Conservation (phyloP, 805 yeast species). For the Zygosaccharomyces siamensis region DNA sequence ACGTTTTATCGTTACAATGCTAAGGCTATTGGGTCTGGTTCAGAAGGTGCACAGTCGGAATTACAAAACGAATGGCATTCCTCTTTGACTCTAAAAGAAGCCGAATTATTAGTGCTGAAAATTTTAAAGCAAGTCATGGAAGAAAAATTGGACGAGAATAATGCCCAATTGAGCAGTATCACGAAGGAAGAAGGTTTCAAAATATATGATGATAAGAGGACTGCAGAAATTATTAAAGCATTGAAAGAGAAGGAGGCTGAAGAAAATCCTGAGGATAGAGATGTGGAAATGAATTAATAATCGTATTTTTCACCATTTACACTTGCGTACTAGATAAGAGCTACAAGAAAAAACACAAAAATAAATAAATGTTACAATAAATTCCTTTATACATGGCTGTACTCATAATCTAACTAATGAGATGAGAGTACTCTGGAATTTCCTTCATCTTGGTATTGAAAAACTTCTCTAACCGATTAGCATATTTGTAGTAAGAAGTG, state of each 20-base stretch:
- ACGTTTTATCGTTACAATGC: slow-evolving; percentile 97
- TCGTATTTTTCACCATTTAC: slow-evolving; percentile 4
- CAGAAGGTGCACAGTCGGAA: slow-evolving; percentile 98
- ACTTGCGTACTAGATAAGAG: slow-evolving; percentile 6
- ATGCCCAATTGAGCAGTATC: slow-evolving; percentile 92
- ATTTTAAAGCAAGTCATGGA: slow-evolving; percentile 98
- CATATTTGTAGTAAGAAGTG: slow-evolving; percentile 93
- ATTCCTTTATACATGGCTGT: neutral
- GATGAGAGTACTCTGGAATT: slow-evolving; percentile 84
- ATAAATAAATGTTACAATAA: neutral
- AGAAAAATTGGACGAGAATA: slow-evolving; percentile 90
- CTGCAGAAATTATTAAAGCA: slow-evolving; percentile 72
- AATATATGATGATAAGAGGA: slow-evolving; percentile 76
- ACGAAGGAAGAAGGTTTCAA: slow-evolving; percentile 82
- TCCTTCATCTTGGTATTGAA: slow-evolving; percentile 78
- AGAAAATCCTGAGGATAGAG: slow-evolving; percentile 35
- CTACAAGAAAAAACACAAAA: no score
- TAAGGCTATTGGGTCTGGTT: slow-evolving; percentile 97
- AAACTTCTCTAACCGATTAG: slow-evolving; percentile 88
- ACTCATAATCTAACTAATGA: slow-evolving; percentile 58
- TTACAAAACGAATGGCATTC: slow-evolving; percentile 94
- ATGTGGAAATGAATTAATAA: slow-evolving; percentile 32
- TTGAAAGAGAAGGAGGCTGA: slow-evolving; percentile 67
- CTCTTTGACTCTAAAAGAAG: slow-evolving; percentile 85
- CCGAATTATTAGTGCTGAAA: slow-evolving; percentile 83